Evolutionary conservation across 495 filamentous ascomycete species (phyloP).

Genomic region (Aspergillus heteromorphus): DNA sequence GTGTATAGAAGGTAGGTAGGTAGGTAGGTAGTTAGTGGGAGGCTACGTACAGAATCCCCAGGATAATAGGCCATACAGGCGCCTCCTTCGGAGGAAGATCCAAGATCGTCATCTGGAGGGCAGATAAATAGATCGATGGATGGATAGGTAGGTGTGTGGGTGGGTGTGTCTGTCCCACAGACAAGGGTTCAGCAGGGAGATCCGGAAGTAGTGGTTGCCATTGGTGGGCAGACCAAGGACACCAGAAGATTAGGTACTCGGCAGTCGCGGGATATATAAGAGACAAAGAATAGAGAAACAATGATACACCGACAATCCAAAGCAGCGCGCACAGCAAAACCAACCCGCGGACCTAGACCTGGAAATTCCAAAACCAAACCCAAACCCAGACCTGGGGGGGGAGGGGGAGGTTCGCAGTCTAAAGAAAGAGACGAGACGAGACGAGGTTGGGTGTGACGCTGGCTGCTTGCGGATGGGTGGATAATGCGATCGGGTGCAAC

Average conservation of each 20-base stretch:
- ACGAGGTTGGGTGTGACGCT: background rate
- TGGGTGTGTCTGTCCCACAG: background rate
- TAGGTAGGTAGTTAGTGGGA: no score
- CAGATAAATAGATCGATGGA: no score
- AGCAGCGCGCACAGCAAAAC: no score
- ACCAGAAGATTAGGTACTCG: background rate
- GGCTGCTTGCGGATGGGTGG: background rate
- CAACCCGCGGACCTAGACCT: no score
- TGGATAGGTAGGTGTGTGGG: no score
- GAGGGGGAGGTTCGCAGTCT: background rate
- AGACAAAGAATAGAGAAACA: no score
- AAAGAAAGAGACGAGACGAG: no score
- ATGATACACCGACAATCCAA: no score
- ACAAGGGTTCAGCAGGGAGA: background rate
- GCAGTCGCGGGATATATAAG: background rate
- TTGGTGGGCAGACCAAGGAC: background rate
- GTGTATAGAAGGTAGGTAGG: no score
- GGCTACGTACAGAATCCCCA: slow-evolving; percentile 6
- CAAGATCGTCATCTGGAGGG: background rate
- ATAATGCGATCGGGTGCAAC: background rate
- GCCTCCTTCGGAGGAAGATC: background rate
- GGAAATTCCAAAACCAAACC: no score
- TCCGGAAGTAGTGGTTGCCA: background rate
- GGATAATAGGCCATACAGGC: background rate
- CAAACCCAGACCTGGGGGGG: no score